Base-by-base conservation (phyloP, 768 basidiomycete genomes). In the Mycena venus region DNA sequence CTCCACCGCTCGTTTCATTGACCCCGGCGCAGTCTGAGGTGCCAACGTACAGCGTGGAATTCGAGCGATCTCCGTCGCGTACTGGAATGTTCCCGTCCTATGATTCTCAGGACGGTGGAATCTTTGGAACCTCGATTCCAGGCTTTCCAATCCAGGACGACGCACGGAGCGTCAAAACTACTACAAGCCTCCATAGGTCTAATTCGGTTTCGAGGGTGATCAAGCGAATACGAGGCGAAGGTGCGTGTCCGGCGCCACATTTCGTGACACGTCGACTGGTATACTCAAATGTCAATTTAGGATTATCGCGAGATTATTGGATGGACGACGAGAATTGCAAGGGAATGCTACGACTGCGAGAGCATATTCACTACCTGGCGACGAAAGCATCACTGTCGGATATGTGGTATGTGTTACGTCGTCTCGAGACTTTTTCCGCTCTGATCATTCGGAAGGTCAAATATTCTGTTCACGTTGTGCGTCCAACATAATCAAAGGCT, bases 381-480 rank as follows among this genome's bases (percentile, higher is more conserved):
- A 64, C 87, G 98, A 75, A 98, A 97, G 82, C 98, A 99, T 79
- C 98, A 99, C 81, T 99, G 98, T 84, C 92, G 98, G 15, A 96
- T 99, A 82, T 99, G 98, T 80, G 96, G 96, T 94, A 80, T 68
- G 89, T 83, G 64, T 42, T 53, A 21, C 63, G 60, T 60, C 31
- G 56, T 64, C 51, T 71, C 63, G 40, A 55, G 14, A 60, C 66
- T 38, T 3, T 27, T 49, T 9, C 53, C n/a, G 34, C 29, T 42
- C 34, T 67, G 25, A 58, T n/a, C 29, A 31, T 58, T 65, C 8
- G 38, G 72, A 58, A 94, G 97, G 97, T 36, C 97, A 98, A 83
- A 97, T 99, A 81, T 99, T 99, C 81, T 99, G 98, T 83, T 96
- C 96, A 36, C 91, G 96, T 11, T 99, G 98, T 82, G 97, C 98